Percentiles rank a stretch among this genome's conserved stretches.
Evolutionary conservation across 768 basidiomycete species (phyloP).

Genomic region (Naganishia randhawae): DNA sequence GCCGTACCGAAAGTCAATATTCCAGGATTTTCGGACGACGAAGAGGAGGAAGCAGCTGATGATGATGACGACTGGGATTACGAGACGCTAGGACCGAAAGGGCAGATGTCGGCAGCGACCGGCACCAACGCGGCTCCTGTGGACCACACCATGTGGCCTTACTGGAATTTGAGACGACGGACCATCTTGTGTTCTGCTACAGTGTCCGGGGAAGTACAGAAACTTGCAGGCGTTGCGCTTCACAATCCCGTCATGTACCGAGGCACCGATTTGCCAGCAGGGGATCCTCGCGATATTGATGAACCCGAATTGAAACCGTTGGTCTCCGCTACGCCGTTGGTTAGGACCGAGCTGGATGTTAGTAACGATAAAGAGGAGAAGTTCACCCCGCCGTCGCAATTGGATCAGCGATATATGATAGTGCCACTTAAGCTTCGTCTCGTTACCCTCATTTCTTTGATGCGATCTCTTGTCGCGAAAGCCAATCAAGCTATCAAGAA

Average conservation of each 20-base stretch:
- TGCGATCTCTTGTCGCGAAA: conserved; percentile 73
- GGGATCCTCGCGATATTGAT: conserved; percentile 36
- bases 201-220: conserved; percentile 89
- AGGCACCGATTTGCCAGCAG: conserved; percentile 58
- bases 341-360: conserved; percentile 30
- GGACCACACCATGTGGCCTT: conserved; percentile 42
- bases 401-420: conserved; percentile 82
- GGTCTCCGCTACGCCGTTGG: conserved; percentile 23
- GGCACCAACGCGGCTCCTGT: background rate
- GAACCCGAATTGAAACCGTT: conserved; percentile 27
- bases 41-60: conserved; percentile 28
- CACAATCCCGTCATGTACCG: conserved; percentile 78
- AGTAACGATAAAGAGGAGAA: conserved; percentile 50
- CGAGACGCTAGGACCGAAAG: conserved; percentile 25
- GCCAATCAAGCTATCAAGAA: conserved; percentile 32
- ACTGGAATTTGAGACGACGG: conserved; percentile 58
- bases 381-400: conserved; percentile 90
- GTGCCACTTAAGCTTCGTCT: conserved; percentile 91
- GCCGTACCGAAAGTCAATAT: conserved; percentile 56
- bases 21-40: conserved; percentile 61
- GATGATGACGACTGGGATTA: conserved; percentile 34
- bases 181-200: conserved; percentile 96
- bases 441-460: conserved; percentile 78
- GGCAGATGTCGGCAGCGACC: background rate
- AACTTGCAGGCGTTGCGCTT: conserved; percentile 77